These are phyloP conservation scores for Rhododendron ovatum DNA, from an alignment of 148 eudicot genomes.

Conservation along the genomic window DNA sequence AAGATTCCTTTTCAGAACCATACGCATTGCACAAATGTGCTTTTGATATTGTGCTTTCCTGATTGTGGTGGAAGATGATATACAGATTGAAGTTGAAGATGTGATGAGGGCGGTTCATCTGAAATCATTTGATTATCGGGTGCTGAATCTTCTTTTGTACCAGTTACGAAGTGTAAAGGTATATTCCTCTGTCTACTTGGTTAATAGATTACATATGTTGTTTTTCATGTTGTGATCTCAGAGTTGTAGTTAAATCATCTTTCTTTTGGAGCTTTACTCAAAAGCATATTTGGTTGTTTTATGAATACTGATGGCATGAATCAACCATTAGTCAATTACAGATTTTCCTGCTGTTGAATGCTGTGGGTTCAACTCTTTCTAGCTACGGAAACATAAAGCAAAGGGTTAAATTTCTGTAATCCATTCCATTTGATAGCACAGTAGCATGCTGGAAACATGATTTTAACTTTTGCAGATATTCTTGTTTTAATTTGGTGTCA, in stretches of 20 bases:
- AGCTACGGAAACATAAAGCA: neutral
- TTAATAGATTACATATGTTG: neutral
- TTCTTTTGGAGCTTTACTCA: neutral
- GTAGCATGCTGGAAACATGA: neutral
- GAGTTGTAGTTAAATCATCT: neutral
- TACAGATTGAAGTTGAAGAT: slow-evolving; percentile 65
- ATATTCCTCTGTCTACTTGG: slow-evolving; percentile 6
- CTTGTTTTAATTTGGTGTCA: neutral
- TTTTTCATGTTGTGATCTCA: slow-evolving; percentile 5
- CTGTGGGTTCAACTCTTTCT: neutral
- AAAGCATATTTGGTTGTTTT: neutral
- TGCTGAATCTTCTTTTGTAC: slow-evolving; percentile 83
- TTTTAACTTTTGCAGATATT: neutral
- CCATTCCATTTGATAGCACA: neutral
- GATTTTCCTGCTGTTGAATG: neutral
- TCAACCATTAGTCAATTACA: neutral
- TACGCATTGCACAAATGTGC: neutral
- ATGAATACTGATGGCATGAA: neutral
- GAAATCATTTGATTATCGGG: slow-evolving; percentile 92
- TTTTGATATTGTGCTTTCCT: slow-evolving; percentile 1
- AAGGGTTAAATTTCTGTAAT: neutral
- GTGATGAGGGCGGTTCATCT: slow-evolving; percentile 77
- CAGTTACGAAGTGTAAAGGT: slow-evolving; percentile 77
- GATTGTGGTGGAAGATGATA: slow-evolving; percentile 3
- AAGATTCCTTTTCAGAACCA: neutral